These are phyloP conservation scores for Nephelium lappaceum DNA, from an alignment of 345 rosid genomes.

Conservation along the genomic window DNA sequence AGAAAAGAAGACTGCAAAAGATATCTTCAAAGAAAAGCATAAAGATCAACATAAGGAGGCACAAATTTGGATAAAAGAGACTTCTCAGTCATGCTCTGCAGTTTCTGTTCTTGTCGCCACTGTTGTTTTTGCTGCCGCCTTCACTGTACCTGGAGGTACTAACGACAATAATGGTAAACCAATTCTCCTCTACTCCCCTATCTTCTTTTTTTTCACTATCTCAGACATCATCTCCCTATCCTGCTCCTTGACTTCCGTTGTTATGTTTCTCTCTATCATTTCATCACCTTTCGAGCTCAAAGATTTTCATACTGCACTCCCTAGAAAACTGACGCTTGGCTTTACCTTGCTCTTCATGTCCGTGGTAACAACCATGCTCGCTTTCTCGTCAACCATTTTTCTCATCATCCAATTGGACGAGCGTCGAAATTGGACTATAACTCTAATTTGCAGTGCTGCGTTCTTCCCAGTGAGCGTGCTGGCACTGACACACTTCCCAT, in stretches of 20 bases:
- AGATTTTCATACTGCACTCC: conserved; percentile 21
- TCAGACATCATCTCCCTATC: conserved; percentile 24
- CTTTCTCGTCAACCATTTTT: conserved; percentile 28
- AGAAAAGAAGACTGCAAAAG: not conserved
- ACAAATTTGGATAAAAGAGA: not conserved
- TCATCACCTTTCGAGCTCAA: conserved; percentile 18
- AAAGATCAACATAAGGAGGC: not conserved
- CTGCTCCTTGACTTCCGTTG: conserved; percentile 31
- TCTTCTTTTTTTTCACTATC: conserved; percentile 26
- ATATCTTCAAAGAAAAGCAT: not conserved
- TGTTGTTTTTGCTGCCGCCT: not conserved
- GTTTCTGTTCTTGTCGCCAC: conserved; percentile 19
- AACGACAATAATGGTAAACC: conserved; percentile 21
- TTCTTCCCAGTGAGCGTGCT: not conserved
- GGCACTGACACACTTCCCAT: not conserved
- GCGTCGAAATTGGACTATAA: not conserved
- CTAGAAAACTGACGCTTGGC: conserved; percentile 23
- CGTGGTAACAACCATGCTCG: conserved; percentile 22
- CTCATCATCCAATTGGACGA: conserved; percentile 21
- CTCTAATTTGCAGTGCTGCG: not conserved
- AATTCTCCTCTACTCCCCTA: conserved; percentile 3
- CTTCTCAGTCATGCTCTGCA: conserved; percentile 30
- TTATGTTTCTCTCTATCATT: conserved; percentile 30
- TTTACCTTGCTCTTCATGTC: conserved; percentile 33
- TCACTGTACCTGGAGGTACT: not conserved